Evolutionary conservation across 306 rosid genomes (phyloP), one percentile per base, ranked within the genome.

Genomic region (Clitoria ternatea): DNA sequence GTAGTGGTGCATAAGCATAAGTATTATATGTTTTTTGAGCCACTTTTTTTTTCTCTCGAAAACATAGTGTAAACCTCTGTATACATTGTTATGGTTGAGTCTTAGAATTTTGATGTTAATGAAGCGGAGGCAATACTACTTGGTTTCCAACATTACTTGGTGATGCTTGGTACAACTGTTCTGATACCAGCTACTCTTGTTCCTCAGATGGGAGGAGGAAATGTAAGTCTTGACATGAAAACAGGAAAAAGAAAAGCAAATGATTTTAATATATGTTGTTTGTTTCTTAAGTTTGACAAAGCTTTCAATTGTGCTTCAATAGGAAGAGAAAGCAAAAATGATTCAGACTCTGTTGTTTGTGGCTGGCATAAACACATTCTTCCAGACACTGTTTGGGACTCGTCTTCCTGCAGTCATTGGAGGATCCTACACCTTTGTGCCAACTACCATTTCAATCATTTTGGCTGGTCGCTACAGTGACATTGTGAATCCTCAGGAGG

Each of bases 81-180:
- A n/a, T n/a, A n/a, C n/a, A n/a, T 77, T 44, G 72, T 72, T 71
- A 77, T 50, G 39, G 49, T 66, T 67, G 70, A 30, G 8, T 32
- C 30, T 36, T 36, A 7, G 59, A 48, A 19, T 13, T 87, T 77
- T 29, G 1, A 24, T 66, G 35, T 37, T 70, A 5, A 69, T 82
- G 86, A 74, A 94, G 98, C 97, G 56, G 97, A 94, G 83, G 98
- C 98, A 0, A 94, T 94, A 49, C 78, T 94, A 33, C 97, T 94
- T 69, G 98, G 98, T 61, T 94, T 94, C 81, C 98, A 94, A 73
- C 98, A 93, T 75, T 93, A 93, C 86, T 68, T 93, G 83, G 96
- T 93, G 77, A 93, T 90, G 98, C 89, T 94, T 36, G 98, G 97
- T 39, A 94, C 98, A 56, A 85, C 97, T 15, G 98, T 94, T 79